phyloP scores from a whole-genome alignment of 495 filamentous ascomycete species.

The Hypomontagnella submonticulosa region DNA sequence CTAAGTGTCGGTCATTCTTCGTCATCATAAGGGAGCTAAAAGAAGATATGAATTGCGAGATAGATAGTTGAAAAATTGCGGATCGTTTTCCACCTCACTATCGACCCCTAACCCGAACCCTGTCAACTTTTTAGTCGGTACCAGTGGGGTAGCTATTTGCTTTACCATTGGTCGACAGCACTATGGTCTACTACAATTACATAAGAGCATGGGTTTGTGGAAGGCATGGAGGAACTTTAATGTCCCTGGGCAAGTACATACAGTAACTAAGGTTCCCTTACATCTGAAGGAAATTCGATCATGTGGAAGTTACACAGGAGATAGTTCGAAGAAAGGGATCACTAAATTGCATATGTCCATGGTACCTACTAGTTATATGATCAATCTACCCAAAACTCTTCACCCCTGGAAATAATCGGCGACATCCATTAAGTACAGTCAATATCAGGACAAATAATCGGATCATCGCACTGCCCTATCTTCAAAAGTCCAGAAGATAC shows the following conservation, averaged over 20 bases:
- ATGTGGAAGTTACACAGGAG: no score
- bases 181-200: background rate
- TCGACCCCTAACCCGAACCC: background rate
- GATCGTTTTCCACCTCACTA: conserved; percentile 1
- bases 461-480: background rate
- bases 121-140: conserved; percentile 14
- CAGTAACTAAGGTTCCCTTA: no score
- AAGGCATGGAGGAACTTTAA: background rate
- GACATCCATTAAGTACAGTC: no score
- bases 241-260: background rate
- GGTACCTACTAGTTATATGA: no score
- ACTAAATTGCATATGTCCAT: no score
- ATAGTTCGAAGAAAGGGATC: no score
- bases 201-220: background rate
- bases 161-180: conserved; percentile 22
- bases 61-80: conserved; percentile 10
- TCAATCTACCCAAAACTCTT: no score
- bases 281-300: no score
- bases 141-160: conserved; percentile 3
- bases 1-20: background rate
- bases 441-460: no score
- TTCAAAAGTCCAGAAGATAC: background rate
- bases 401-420: no score
- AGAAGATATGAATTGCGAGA: background rate
- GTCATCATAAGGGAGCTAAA: background rate